A percentile compares a stretch with the other conserved stretches of the same genome.
Evolutionary conservation across 768 basidiomycete genomes (phyloP).

Genomic region (Rhizopogon sp.): DNA sequence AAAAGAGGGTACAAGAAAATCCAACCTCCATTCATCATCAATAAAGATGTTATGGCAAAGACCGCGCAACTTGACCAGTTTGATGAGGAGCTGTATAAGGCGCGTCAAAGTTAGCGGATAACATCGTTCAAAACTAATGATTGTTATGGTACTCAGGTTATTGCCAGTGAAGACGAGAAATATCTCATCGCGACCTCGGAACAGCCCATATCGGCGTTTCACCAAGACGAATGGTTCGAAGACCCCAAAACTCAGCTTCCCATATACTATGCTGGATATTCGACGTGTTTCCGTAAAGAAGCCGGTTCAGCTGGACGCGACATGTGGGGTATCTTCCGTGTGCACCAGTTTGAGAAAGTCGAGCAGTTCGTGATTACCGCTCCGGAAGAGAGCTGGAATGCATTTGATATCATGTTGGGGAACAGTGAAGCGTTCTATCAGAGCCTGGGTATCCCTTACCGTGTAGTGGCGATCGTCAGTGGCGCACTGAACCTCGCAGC

Average conservation of each 20-base stretch:
- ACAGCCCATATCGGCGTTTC: slow-evolving; percentile 95
- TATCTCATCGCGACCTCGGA: slow-evolving; percentile 99
- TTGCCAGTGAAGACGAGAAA: slow-evolving; percentile 89
- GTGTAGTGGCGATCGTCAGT: slow-evolving; percentile 91
- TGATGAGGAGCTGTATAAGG: slow-evolving; percentile 98
- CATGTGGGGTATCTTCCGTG: slow-evolving; percentile 99
- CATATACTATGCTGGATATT: slow-evolving; percentile 81
- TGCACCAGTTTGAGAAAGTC: slow-evolving; percentile 99
- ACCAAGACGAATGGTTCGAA: slow-evolving; percentile 98
- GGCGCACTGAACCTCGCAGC: slow-evolving; percentile 97
- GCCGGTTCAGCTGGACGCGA: slow-evolving; percentile 96
- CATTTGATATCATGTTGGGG: slow-evolving; percentile 87
- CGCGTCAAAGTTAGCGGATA: slow-evolving; percentile 18
- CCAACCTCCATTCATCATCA: slow-evolving; percentile 98
- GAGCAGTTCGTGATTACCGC: slow-evolving; percentile 96
- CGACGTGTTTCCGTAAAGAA: slow-evolving; percentile 98
- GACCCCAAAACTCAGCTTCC: slow-evolving; percentile 90
- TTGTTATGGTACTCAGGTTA: slow-evolving; percentile 47
- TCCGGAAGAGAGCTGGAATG: slow-evolving; percentile 91
- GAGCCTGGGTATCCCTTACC: slow-evolving; percentile 88
- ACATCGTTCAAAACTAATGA: background rate
- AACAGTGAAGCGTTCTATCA: slow-evolving; percentile 95
- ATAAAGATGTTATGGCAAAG: slow-evolving; percentile 95
- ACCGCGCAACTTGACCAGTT: slow-evolving; percentile 98
- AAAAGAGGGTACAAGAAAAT: slow-evolving; percentile 85